A percentile compares a stretch with the other conserved stretches of the same genome.
phyloP scores from a whole-genome alignment of 208 protist genomes.

The Hexamita inflata region DNA sequence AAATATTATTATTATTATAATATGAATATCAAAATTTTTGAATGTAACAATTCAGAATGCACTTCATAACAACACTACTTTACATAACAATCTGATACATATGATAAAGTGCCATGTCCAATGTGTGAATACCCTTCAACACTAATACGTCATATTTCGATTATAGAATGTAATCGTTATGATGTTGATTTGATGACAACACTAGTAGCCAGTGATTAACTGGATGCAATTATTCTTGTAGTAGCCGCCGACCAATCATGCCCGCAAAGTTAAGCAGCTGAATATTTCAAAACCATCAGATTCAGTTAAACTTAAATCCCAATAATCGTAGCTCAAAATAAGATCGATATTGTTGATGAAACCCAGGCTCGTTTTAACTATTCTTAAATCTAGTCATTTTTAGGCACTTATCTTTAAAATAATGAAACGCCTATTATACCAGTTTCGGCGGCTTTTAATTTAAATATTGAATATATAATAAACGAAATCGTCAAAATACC shows the following conservation, averaged over 20 bases:
- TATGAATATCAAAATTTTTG: conserved; percentile 35
- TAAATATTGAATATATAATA: conserved; percentile 91
- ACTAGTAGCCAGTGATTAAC: conserved; percentile 97
- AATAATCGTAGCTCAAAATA: conserved; percentile 97
- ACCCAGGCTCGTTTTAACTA: conserved; percentile 61
- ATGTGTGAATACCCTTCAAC: conserved; percentile 20
- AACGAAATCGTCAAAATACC: conserved; percentile 93
- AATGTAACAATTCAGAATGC: conserved; percentile 43
- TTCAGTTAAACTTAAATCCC: conserved; percentile 95
- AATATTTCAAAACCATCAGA: conserved; percentile 96
- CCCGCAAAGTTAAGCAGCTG: conserved; percentile 73
- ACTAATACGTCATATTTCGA: conserved; percentile 46
- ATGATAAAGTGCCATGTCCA: conserved; percentile 7
- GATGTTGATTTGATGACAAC: conserved; percentile 99
- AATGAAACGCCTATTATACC: conserved; percentile 58
- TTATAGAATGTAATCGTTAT: conserved; percentile 65
- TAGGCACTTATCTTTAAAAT: conserved; percentile 4
- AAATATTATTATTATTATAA: conserved; percentile 26
- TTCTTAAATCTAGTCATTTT: conserved; percentile 33
- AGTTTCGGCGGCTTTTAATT: conserved; percentile 85
- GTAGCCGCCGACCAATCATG: conserved; percentile 95
- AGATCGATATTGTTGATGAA: conserved; percentile 96
- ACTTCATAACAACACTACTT: conserved; percentile 42
- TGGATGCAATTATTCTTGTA: conserved; percentile 97
- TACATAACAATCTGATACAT: conserved; percentile 13